Conservation (phyloP, 495 filamentous ascomycete species). For the Halenospora varia region DNA sequence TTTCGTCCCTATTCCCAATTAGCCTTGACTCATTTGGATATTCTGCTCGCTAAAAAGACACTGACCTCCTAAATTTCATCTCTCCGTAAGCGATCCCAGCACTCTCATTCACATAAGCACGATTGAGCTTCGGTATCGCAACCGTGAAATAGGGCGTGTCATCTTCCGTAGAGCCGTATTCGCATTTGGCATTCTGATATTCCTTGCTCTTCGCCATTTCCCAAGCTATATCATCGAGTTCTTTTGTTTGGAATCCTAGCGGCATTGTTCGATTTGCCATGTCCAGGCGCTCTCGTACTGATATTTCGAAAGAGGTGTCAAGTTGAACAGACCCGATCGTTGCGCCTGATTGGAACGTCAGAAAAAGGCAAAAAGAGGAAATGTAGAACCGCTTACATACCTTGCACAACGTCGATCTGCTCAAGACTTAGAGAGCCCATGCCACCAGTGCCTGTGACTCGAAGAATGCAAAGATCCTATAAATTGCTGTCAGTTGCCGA, state of each 20-base stretch:
- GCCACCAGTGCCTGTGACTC: conserved; percentile 15
- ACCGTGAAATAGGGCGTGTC: conserved; percentile 26
- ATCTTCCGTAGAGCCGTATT: conserved; percentile 30
- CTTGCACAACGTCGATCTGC: conserved; percentile 38
- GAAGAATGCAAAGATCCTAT: conserved; percentile 20
- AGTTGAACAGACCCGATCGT: conserved; percentile 23
- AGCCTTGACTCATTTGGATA: neutral
- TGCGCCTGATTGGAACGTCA: conserved; percentile 14
- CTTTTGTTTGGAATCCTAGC: conserved; percentile 3
- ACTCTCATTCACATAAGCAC: conserved; percentile 25
- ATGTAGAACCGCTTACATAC: neutral
- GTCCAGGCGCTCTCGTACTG: conserved; percentile 10
- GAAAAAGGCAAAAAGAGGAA: neutral
- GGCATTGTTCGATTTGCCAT: conserved; percentile 9
- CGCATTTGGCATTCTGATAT: conserved; percentile 29
- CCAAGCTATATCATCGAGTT: conserved; percentile 18
- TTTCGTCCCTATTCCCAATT: conserved; percentile 25
- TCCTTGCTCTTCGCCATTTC: conserved; percentile 26
- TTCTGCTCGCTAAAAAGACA: too few relatives aligned
- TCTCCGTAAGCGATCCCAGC: conserved; percentile 31
- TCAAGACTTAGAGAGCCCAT: conserved; percentile 29
- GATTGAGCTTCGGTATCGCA: conserved; percentile 28
- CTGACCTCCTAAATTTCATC: conserved; percentile 30
- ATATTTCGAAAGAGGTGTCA: conserved; percentile 21
- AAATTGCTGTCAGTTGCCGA: neutral